phyloP scores from a whole-genome alignment of 495 filamentous ascomycete species.

The Podospora pseudopauciseta region DNA sequence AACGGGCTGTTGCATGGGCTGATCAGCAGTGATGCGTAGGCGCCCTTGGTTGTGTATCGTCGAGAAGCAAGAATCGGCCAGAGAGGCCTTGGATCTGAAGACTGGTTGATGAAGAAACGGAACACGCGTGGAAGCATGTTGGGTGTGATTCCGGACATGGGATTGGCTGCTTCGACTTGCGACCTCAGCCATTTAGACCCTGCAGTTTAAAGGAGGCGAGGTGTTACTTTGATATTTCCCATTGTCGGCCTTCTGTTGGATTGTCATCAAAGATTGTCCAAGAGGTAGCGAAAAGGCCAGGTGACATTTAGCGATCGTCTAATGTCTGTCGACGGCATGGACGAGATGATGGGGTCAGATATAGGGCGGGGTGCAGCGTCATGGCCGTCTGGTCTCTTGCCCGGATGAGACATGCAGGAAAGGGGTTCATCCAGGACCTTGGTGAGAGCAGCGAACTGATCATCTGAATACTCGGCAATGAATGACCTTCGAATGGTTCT shows the following conservation, averaged over 20 bases:
- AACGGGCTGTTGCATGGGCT: background rate
- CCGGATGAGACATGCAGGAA: background rate
- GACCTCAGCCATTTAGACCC: background rate
- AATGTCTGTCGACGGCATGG: background rate
- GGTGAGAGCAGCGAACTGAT: background rate
- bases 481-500: background rate
- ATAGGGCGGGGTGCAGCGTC: background rate
- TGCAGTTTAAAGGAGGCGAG: constrained; percentile 20
- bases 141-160: background rate
- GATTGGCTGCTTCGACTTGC: constrained; percentile 8
- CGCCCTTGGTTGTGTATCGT: background rate
- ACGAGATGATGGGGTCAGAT: background rate
- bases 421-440: background rate
- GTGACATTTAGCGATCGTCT: background rate
- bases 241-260: background rate
- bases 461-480: background rate
- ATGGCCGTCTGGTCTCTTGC: background rate
- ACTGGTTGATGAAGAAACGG: background rate
- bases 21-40: background rate
- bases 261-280: background rate
- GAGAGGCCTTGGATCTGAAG: background rate
- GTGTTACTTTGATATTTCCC: constrained; percentile 11
- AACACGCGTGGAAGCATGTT: background rate
- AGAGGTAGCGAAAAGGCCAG: background rate
- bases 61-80: background rate